phyloP scores from a whole-genome alignment of 2,329 filamentous ascomycete genomes.

The Pyricularia pennisetigena region DNA sequence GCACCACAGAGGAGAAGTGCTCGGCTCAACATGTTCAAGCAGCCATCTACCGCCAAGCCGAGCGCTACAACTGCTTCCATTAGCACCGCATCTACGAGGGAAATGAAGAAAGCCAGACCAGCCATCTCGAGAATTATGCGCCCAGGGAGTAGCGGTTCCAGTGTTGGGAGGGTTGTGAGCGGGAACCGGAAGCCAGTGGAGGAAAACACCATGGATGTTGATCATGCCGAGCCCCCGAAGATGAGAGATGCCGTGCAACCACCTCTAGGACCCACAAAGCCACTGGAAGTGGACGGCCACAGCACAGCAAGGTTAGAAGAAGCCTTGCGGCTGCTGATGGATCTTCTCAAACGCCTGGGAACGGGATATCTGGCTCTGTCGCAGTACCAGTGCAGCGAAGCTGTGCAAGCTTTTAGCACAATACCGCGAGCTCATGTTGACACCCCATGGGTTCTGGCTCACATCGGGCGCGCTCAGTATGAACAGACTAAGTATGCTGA shows the following conservation, averaged over 20 bases:
- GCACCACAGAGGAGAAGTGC: slow-evolving; percentile 61
- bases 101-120: slow-evolving; percentile 76
- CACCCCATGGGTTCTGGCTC: slow-evolving; percentile 86
- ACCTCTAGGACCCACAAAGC: slow-evolving; percentile 24
- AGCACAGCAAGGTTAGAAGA: slow-evolving; percentile 54
- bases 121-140: slow-evolving; percentile 58
- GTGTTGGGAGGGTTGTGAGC: slow-evolving; percentile 78
- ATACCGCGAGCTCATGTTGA: slow-evolving; percentile 70
- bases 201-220: slow-evolving; percentile 58
- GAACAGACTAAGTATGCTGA: slow-evolving; percentile 81
- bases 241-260: slow-evolving; percentile 31
- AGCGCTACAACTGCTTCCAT: slow-evolving; percentile 47
- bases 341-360: slow-evolving; percentile 73
- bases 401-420: slow-evolving; percentile 62
- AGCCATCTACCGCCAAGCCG: slow-evolving; percentile 53
- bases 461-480: slow-evolving; percentile 84
- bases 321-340: slow-evolving; percentile 65
- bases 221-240: slow-evolving; percentile 51
- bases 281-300: slow-evolving; percentile 40
- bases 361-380: slow-evolving; percentile 69
- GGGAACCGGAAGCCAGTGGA: slow-evolving; percentile 73
- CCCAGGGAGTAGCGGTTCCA: slow-evolving; percentile 55
- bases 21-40: slow-evolving; percentile 58
- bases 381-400: slow-evolving; percentile 69
- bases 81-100: slow-evolving; percentile 53